These are phyloP conservation scores for Leishmania tropica DNA, from an alignment of 208 protist genomes.

Conservation along the genomic window DNA sequence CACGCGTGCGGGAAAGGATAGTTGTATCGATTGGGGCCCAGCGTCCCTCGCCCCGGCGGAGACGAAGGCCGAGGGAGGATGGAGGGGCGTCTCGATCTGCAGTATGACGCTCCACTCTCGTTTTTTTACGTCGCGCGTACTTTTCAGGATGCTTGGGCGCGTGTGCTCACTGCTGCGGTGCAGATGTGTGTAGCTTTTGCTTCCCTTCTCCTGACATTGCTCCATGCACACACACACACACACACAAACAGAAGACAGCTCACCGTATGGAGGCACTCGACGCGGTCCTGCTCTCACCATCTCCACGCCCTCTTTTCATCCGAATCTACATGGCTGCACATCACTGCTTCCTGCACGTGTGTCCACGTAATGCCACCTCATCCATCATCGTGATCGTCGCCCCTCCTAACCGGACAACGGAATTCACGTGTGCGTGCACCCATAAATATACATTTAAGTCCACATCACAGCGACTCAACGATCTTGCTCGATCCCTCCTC, in stretches of 20 bases:
- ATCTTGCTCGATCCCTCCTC: neutral
- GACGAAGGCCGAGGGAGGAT: neutral
- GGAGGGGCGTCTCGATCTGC: neutral
- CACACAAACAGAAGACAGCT: neutral
- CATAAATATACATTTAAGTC: neutral
- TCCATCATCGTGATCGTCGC: neutral
- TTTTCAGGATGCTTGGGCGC: neutral
- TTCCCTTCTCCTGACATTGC: neutral
- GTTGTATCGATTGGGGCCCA: neutral
- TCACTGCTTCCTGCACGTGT: neutral
- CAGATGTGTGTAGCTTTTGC: neutral
- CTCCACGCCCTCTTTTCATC: neutral
- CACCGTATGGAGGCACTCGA: neutral
- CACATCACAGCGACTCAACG: neutral
- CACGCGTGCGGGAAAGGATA: neutral
- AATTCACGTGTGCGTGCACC: neutral
- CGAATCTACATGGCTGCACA: neutral
- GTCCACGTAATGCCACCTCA: neutral
- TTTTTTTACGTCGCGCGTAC: neutral
- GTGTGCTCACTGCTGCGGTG: neutral
- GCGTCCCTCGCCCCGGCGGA: neutral
- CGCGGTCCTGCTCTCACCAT: neutral
- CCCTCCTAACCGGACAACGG: neutral
- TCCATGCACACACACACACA: constrained; percentile 10
- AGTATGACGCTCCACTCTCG: neutral